Evolutionary conservation across 176 grass and related monocot genomes (phyloP).

Genomic region (Triticum timopheevii): DNA sequence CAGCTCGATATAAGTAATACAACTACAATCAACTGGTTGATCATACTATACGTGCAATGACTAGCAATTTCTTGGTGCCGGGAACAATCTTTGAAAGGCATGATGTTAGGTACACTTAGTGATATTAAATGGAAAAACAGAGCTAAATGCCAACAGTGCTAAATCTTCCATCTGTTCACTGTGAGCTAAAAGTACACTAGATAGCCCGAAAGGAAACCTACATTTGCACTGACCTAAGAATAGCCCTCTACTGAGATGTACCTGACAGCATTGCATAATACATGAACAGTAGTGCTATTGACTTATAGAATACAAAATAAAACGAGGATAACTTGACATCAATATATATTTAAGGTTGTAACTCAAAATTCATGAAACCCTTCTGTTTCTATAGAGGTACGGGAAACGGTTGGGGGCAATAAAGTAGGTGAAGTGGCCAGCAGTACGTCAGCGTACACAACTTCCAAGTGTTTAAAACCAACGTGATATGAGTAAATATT

Average conservation of each 20-base stretch:
- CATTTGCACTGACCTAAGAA: too few relatives aligned
- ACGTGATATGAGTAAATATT: not conserved
- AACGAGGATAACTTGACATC: not conserved
- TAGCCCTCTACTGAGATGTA: not conserved
- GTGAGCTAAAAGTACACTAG: not conserved
- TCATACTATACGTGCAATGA: not conserved
- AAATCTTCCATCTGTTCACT: not conserved
- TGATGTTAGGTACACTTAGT: not conserved
- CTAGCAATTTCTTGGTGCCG: not conserved
- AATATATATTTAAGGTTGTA: not conserved
- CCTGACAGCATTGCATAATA: not conserved
- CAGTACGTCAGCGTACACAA: not conserved
- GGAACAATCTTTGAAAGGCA: not conserved
- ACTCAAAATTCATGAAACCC: too few relatives aligned
- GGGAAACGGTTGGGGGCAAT: too few relatives aligned
- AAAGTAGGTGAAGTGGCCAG: not conserved
- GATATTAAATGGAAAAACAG: not conserved
- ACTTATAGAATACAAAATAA: constrained; percentile 8
- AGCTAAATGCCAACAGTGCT: not conserved
- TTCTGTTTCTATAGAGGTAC: too few relatives aligned
- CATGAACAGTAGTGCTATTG: not conserved
- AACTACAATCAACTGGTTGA: constrained; percentile 5
- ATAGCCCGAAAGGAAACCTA: not conserved
- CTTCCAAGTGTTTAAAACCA: not conserved
- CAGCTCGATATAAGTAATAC: not conserved